These are phyloP conservation scores for Ceratobasidium sp. DNA, from an alignment of 1,284 basidiomycete genomes.

Conservation along the genomic window DNA sequence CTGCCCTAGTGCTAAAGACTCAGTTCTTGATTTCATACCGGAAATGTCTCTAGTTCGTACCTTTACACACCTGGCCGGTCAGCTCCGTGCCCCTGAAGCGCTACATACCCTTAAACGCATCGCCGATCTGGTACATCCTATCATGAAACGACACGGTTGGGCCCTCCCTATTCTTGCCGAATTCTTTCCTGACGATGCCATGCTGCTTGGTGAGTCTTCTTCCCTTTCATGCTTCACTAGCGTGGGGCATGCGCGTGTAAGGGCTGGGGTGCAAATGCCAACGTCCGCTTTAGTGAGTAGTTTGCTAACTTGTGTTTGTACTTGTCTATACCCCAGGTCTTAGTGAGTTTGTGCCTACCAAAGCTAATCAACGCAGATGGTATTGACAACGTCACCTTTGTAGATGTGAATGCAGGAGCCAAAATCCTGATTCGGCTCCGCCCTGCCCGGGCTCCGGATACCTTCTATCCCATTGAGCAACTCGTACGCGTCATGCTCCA, in stretches of 20 bases:
- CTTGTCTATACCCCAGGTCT: constrained; percentile 51
- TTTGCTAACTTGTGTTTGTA: background rate
- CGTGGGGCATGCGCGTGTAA: background rate
- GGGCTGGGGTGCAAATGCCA: background rate
- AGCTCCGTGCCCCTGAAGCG: constrained; percentile 66
- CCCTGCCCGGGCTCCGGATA: constrained; percentile 68
- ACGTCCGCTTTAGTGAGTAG: background rate
- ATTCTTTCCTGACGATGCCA: constrained; percentile 79
- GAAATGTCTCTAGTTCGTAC: constrained; percentile 53
- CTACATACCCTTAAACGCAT: constrained; percentile 71
- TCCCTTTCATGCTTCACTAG: background rate
- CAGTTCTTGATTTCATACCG: background rate
- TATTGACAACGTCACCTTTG: constrained; percentile 17
- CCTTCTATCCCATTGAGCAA: constrained; percentile 78
- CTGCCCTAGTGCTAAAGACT: background rate
- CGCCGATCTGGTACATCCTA: constrained; percentile 83
- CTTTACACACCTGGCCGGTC: constrained; percentile 70
- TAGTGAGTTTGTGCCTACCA: constrained; percentile 51
- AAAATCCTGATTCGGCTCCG: constrained; percentile 82
- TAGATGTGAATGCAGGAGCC: constrained; percentile 77
- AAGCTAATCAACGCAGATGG: background rate
- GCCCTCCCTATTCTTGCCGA: constrained; percentile 80
- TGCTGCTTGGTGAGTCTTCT: constrained; percentile 68
- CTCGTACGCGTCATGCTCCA: constrained; percentile 83
- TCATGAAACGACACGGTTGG: constrained; percentile 85